Evolutionary conservation across 257 asterid genomes (phyloP).

Genomic region (Nicotiana undulata): DNA sequence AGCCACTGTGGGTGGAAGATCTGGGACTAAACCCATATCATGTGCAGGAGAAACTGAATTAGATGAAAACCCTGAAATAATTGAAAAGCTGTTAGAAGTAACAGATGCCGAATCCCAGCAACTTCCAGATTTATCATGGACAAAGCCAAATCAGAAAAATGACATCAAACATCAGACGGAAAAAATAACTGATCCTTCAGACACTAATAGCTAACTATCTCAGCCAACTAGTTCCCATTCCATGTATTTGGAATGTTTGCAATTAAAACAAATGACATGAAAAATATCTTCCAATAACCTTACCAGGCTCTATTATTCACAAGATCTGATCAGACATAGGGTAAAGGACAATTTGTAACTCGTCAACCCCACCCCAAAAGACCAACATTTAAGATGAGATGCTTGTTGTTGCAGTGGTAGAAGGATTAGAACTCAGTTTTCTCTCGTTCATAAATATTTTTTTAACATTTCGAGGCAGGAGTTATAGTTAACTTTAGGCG

Average conservation of each 20-base stretch:
- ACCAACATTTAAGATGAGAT: background rate
- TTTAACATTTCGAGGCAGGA: background rate
- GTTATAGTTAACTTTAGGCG: background rate
- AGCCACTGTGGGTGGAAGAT: constrained; percentile 54
- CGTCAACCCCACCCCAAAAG: background rate
- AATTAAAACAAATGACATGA: background rate
- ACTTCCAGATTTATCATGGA: background rate
- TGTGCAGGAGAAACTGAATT: constrained; percentile 36
- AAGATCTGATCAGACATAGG: background rate
- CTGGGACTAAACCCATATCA: constrained; percentile 24
- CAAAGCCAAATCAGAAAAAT: background rate
- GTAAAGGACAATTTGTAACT: background rate
- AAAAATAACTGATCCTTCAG: background rate
- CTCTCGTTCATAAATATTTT: background rate
- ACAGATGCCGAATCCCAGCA: background rate
- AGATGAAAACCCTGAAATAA: constrained; percentile 52
- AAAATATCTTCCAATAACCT: background rate
- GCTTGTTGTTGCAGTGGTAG: background rate
- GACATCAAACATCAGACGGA: background rate
- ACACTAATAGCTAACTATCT: background rate
- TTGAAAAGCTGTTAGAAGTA: background rate
- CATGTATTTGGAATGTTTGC: background rate
- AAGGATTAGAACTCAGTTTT: background rate
- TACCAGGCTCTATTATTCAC: background rate
- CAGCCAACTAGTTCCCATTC: background rate